Conservation (phyloP, 192 early-diverging fungal species). For the Backusella westeae region DNA sequence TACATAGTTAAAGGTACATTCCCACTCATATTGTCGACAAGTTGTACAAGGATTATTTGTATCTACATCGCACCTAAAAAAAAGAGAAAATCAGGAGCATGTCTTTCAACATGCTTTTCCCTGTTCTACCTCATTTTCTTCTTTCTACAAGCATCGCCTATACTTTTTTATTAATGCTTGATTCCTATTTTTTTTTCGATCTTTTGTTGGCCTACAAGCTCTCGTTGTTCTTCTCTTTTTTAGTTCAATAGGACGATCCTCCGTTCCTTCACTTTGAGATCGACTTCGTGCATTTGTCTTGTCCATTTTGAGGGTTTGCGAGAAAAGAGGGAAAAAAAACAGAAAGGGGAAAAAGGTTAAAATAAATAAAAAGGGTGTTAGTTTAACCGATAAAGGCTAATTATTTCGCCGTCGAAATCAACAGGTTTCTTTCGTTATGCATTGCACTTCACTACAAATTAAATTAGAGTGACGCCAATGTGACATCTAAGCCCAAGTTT, state of each 20-base stretch:
- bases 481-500: too few relatives aligned
- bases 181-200: not conserved
- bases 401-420: too few relatives aligned
- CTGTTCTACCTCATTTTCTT: conserved; percentile 29
- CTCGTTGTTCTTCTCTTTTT: conserved; percentile 3
- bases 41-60: conserved; percentile 23
- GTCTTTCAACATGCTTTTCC: not conserved
- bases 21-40: conserved; percentile 31
- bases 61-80: conserved; percentile 30
- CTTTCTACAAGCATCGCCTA: conserved; percentile 31
- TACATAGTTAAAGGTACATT: conserved; percentile 34
- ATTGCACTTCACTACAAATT: too few relatives aligned
- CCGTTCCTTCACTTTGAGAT: not conserved
- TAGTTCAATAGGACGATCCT: not conserved
- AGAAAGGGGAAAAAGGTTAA: too few relatives aligned
- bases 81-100: not conserved
- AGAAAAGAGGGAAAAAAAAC: not conserved
- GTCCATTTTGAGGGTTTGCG: not conserved
- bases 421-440: too few relatives aligned
- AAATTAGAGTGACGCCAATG: too few relatives aligned
- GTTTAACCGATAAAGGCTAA: too few relatives aligned
- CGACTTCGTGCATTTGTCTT: not conserved
- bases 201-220: not conserved
- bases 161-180: not conserved
- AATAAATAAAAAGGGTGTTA: not conserved